phyloP scores from a whole-genome alignment of 2,329 filamentous ascomycete species.

The Capronia coronata region DNA sequence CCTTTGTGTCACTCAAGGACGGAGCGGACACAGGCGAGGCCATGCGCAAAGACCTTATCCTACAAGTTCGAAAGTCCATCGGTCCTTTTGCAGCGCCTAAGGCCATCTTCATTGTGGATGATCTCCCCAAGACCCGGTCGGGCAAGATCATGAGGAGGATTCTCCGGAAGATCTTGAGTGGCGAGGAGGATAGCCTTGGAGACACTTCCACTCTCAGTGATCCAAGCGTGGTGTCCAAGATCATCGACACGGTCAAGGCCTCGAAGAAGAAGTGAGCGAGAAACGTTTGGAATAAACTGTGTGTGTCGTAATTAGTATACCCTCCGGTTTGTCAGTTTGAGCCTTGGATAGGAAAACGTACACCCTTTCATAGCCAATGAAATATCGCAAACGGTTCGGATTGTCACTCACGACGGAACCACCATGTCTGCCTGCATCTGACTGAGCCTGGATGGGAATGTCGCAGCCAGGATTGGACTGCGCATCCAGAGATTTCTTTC shows the following conservation, averaged over 20 bases:
- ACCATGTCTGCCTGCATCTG: no score
- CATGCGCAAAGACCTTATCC: slow-evolving; percentile 84
- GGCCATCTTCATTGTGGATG: slow-evolving; percentile 80
- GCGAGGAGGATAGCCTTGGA: slow-evolving; percentile 93
- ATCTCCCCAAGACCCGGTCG: slow-evolving; percentile 92
- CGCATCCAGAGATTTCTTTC: no score
- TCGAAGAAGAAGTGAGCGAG: slow-evolving; percentile 37
- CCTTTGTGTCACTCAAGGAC: slow-evolving; percentile 90
- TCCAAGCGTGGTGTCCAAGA: slow-evolving; percentile 79
- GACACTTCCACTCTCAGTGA: slow-evolving; percentile 88
- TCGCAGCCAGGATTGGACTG: no score
- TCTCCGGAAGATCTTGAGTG: slow-evolving; percentile 91
- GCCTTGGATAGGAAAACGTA: neutral
- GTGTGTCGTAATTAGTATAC: neutral
- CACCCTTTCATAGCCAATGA: slow-evolving; percentile 1
- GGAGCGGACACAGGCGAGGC: slow-evolving; percentile 68
- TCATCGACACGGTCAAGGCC: slow-evolving; percentile 70
- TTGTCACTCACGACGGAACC: no score
- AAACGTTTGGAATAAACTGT: neutral
- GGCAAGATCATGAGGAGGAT: slow-evolving; percentile 99
- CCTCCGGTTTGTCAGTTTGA: neutral
- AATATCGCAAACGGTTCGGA: neutral
- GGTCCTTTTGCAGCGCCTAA: slow-evolving; percentile 96
- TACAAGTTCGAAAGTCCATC: slow-evolving; percentile 95
- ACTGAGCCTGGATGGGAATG: no score